Evolutionary conservation across 306 rosid genomes (phyloP).

Genomic region (Dryas alaskensis): DNA sequence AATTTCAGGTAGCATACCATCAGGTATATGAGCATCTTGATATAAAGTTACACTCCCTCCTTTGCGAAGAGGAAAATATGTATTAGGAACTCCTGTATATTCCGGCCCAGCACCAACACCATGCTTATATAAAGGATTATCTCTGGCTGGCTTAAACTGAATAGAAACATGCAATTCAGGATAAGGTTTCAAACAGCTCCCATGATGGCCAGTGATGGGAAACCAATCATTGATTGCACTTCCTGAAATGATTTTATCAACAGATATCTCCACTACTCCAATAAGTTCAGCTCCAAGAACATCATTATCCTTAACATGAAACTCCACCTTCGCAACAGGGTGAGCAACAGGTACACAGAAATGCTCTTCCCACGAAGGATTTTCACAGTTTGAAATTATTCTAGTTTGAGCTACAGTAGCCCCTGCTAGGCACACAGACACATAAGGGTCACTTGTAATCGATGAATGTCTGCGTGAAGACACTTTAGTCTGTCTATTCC

Average conservation of each 20-base stretch:
- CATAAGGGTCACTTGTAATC: conserved; percentile 80
- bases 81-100: conserved; percentile 43
- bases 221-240: conserved; percentile 53
- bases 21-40: conserved; percentile 71
- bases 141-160: conserved; percentile 40
- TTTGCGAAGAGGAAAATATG: conserved; percentile 63
- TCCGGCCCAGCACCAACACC: conserved; percentile 23
- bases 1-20: conserved; percentile 53
- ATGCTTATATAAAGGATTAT: conserved; percentile 21
- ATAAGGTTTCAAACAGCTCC: conserved; percentile 46
- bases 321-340: conserved; percentile 49
- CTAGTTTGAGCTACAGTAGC: conserved; percentile 71
- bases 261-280: conserved; percentile 57
- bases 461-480: conserved; percentile 37
- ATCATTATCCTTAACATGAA: conserved; percentile 64
- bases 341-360: conserved; percentile 69
- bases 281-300: conserved; percentile 72
- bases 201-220: conserved; percentile 46
- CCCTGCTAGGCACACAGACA: conserved; percentile 56
- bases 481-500: conserved; percentile 30
- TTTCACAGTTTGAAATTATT: conserved; percentile 53
- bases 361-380: conserved; percentile 69
- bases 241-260: conserved; percentile 45
- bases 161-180: conserved; percentile 64
- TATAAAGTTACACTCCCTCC: conserved; percentile 65